Evolutionary conservation across 768 basidiomycete species (phyloP), one percentile per base, ranked within the genome.

Genomic region (Psilocybe subaeruginosa): DNA sequence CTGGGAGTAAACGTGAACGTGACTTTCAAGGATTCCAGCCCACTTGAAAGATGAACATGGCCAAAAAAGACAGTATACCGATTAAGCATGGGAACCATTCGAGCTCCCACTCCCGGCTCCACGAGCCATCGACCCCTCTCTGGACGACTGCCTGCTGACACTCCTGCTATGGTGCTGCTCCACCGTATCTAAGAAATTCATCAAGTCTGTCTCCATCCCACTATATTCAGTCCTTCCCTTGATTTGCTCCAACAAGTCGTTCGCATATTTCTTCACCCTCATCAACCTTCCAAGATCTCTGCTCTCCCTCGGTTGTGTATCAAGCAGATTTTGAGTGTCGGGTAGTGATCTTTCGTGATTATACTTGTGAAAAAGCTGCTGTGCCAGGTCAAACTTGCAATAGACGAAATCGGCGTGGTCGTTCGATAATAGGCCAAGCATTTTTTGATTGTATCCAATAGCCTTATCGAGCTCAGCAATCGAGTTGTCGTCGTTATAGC

Each of bases 321-420:
- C 33, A 35, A 35, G 33, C 33, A 35, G 33, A 6, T 7, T 7
- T 11, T 3, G 33, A 11, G 6, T 35, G 33, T 35, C 33, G 11
- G 33, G 27, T 8, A 8, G n/a, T 9, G 41, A 12, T 27, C 17
- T 48, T 4, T 29, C 19, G 12, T 12, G 14, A 8, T 60, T 5
- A 17, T 62, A 57, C 33, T 27, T 51, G 8, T 8, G 6, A 27
- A 50, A 54, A 5, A 56, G 60, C 23, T 53, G 51, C 3, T 46
- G 50, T 1, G 59, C 59, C 3, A 64, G 59, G 30, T 64, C 60
- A 16, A 48, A 60, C 27, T 49, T 39, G 30, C 56, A 60, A 9
- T 27, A 23, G 2, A n/a, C 46, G 2, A 16, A 51, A 14, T 60
- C 56, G 2, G 46, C 51, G 17, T 61, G 43, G 0, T 23, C 39